phyloP scores from a whole-genome alignment of 164 flowering plant genomes.

The Stephania japonica region DNA sequence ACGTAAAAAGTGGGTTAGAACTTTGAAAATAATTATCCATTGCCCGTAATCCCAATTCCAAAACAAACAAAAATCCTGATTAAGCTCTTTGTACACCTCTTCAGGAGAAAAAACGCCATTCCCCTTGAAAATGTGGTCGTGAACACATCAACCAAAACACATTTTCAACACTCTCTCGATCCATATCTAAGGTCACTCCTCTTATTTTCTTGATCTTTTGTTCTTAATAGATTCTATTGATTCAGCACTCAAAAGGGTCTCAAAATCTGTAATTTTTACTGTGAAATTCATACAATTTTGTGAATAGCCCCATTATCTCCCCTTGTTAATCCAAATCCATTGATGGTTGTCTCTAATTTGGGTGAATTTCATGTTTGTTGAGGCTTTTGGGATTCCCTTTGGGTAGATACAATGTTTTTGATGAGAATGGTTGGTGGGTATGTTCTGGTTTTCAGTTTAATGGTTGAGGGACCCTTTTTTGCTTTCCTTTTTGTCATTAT shows the following conservation, averaged over 20 bases:
- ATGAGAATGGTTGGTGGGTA: slow-evolving; percentile 14
- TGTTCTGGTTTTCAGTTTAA: slow-evolving; percentile 2
- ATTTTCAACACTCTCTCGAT: slow-evolving; percentile 15
- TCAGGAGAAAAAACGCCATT: slow-evolving; percentile 18
- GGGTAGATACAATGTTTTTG: neutral
- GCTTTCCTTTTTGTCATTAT: neutral
- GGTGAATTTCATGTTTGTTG: neutral
- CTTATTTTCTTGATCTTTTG: neutral
- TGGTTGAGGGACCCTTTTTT: neutral
- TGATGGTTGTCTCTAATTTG: slow-evolving; percentile 10
- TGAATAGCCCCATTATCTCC: neutral
- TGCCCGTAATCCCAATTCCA: slow-evolving; percentile 8
- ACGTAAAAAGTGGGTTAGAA: no score
- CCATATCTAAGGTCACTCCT: slow-evolving; percentile 21
- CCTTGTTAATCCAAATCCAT: neutral
- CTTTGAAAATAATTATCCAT: no score
- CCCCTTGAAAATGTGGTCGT: slow-evolving; percentile 12
- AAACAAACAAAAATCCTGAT: slow-evolving; percentile 13
- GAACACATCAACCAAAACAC: slow-evolving; percentile 13
- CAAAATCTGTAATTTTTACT: slow-evolving; percentile 2
- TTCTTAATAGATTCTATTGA: neutral
- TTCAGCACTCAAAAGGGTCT: slow-evolving; percentile 5
- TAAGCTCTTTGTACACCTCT: slow-evolving; percentile 1
- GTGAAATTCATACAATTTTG: neutral
- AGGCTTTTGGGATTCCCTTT: slow-evolving; percentile 9